A percentile compares a stretch with the other conserved stretches of the same genome.
Conservation (phyloP, 2,329 filamentous ascomycete genomes). For the Pyricularia sp. region DNA sequence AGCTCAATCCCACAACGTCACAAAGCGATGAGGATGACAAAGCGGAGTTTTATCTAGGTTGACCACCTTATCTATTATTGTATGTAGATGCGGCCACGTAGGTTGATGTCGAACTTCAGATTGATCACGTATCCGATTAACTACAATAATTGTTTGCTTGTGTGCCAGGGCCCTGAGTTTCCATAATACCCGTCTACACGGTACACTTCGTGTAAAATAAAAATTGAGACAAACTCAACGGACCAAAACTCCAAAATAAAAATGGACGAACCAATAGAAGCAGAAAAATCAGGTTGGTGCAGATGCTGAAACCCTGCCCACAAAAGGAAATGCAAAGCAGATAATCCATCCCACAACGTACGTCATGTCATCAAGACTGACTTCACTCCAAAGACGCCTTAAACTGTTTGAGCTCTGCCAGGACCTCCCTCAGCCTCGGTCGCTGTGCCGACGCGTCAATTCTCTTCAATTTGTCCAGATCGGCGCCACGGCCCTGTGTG, state of each 20-base stretch:
- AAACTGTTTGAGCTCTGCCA: slow-evolving; percentile 1
- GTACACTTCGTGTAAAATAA: background rate
- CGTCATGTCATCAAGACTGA: background rate
- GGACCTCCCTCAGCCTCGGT: background rate
- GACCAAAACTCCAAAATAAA: background rate
- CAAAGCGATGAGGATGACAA: background rate
- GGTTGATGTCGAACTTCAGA: background rate
- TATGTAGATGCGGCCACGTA: background rate
- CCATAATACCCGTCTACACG: background rate
- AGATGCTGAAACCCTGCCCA: background rate
- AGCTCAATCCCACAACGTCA: no score
- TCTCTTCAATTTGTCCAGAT: slow-evolving; percentile 3
- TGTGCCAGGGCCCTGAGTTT: background rate
- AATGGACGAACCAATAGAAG: background rate
- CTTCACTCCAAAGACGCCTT: background rate
- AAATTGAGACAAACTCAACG: background rate
- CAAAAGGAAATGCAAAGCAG: background rate
- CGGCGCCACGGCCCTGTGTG: slow-evolving; percentile 1
- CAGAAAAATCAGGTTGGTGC: background rate
- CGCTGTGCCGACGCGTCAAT: slow-evolving; percentile 1
- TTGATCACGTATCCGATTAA: background rate
- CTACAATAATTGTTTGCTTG: background rate
- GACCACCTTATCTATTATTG: background rate
- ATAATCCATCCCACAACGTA: background rate
- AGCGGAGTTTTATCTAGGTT: background rate